A percentile compares a stretch with the other conserved stretches of the same genome.
Conservation (phyloP, 306 rosid genomes). For the Pyrus bretschneideri region DNA sequence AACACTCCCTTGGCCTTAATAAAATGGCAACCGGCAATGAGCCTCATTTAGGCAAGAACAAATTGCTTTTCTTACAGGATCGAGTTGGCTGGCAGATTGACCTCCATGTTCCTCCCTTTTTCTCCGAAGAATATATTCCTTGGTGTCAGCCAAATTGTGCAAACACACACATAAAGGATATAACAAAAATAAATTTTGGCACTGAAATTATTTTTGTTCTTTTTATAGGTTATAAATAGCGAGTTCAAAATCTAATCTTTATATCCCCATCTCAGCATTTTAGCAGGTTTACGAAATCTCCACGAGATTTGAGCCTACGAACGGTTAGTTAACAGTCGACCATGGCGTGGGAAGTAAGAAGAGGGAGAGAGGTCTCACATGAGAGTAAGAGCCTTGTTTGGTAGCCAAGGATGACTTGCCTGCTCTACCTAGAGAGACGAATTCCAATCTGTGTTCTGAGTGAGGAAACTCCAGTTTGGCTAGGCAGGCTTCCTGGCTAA, state of each 20-base stretch:
- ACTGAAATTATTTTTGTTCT: background rate
- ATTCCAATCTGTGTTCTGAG: background rate
- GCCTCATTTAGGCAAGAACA: background rate
- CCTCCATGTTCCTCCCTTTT: background rate
- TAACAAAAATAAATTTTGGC: background rate
- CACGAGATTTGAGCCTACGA: too few species aligned
- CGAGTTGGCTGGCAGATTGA: background rate
- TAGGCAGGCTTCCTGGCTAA: slow-evolving; percentile 25
- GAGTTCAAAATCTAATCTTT: background rate
- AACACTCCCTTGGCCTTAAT: background rate
- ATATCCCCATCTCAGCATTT: background rate
- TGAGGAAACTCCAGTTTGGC: background rate
- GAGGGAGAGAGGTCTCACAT: slow-evolving; percentile 1
- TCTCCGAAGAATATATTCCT: background rate
- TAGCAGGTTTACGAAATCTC: too few species aligned
- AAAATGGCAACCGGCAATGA: background rate
- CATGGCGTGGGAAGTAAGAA: rapidly evolving
- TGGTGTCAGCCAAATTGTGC: background rate
- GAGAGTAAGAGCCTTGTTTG: slow-evolving; percentile 2
- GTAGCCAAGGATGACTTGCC: slow-evolving; percentile 40
- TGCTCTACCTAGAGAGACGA: background rate
- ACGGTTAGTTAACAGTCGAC: too few species aligned
- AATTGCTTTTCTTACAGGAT: background rate
- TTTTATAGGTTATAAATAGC: slow-evolving; percentile 6
- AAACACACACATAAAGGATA: background rate